Evolutionary conservation across 345 rosid species (phyloP).

Genomic region (Moricandia arvensis): DNA sequence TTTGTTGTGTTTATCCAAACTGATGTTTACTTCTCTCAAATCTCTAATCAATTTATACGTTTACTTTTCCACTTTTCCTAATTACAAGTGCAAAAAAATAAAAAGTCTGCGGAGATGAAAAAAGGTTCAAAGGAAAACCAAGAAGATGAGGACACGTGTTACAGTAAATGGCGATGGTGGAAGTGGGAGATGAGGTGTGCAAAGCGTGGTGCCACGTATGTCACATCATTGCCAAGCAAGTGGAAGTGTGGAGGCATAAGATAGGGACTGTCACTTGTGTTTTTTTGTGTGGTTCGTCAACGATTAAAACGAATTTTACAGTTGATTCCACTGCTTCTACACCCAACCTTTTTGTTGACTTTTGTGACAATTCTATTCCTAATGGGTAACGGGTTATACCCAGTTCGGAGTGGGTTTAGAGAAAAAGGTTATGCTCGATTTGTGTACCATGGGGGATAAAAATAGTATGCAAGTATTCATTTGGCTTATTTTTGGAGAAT

Average conservation of each 20-base stretch:
- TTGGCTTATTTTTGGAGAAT: neutral
- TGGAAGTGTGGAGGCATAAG: conserved; percentile 35
- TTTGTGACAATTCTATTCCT: neutral
- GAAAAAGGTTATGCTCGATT: neutral
- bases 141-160: conserved; percentile 16
- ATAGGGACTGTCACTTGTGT: conserved; percentile 9
- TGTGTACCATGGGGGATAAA: neutral
- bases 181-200: conserved; percentile 35
- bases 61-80: neutral
- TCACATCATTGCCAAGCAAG: conserved; percentile 34
- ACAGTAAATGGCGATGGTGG: neutral
- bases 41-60: conserved; percentile 22
- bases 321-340: no score
- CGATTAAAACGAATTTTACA: neutral
- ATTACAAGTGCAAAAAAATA: neutral
- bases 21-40: conserved; percentile 15
- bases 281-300: conserved; percentile 17
- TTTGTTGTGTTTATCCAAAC: conserved; percentile 29
- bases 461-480: neutral
- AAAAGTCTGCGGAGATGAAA: neutral
- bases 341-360: conserved; percentile 20
- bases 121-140: conserved; percentile 6
- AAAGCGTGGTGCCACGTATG: conserved; percentile 28
- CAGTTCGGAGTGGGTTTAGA: neutral
- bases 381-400: neutral